Evolutionary conservation across 345 rosid species (phyloP), one percentile per base, ranked within the genome.

Genomic region (Cochlearia excelsa): DNA sequence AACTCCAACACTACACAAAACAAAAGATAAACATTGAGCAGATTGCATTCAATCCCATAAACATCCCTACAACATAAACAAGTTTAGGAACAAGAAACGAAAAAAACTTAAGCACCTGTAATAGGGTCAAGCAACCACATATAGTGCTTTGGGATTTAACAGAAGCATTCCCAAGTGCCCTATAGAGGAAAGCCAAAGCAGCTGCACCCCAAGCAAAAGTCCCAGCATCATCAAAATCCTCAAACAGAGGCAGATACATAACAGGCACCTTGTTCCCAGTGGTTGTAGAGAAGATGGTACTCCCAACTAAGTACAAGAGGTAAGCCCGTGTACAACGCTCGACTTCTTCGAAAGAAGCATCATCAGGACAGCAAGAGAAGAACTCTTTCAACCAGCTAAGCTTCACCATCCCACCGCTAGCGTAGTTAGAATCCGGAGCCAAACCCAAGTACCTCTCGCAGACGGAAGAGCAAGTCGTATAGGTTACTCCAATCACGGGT

Each of bases 381-480:
- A 70, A 81, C 67, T 91, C 98, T 68, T 91, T 91, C 76, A 91
- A 69, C 98, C 96, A 91, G 74, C 98, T 91, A 62, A 88, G 78
- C 78, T 91, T 91, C 68, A 91, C 98, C 98, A 91, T 91, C 47
- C 98, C 98, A 52, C 98, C 98, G 74, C 98, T 91, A 0, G 98
- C 95, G 55, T 88, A 88, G 54, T 70, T 84, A 30, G 83, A 73
- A 54, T 86, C 95, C 0, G 96, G 98, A 0, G 83, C 75, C 69
- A 34, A 74, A 9, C 98, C 98, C 3, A 91, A 75, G 72, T 79
- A 84, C 77, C 45, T 78, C 69, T 79, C 79, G 41, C 98, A 91
- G 6, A 91, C 87, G 0, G 72, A 49, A 31, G 61, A 67, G 68
- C 98, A 91, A 45, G 92, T 74, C 2, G 98, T 91, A 68, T 91